Percentiles rank a stretch among this genome's conserved stretches.
These are phyloP conservation scores for Leccinum variabile DNA, from an alignment of 1,284 basidiomycete genomes.

Conservation along the genomic window DNA sequence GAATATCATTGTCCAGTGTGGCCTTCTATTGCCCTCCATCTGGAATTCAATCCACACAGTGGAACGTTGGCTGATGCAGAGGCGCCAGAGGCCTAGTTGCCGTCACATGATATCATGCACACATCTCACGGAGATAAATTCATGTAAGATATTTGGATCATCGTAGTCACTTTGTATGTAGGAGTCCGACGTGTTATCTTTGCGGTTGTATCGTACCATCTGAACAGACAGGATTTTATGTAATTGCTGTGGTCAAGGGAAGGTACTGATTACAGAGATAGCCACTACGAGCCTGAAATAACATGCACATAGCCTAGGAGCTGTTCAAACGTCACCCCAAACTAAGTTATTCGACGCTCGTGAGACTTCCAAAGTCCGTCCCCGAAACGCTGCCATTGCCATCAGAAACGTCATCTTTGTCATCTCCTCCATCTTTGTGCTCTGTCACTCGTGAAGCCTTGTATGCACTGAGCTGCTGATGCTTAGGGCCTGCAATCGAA, in stretches of 20 bases:
- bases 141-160: constrained; percentile 12
- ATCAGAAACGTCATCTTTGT: constrained; percentile 29
- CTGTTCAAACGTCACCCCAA: background rate
- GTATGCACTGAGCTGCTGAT: constrained; percentile 27
- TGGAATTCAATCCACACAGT: constrained; percentile 55
- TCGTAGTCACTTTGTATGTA: constrained; percentile 11
- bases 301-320: constrained; percentile 5
- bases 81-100: constrained; percentile 18
- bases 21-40: constrained; percentile 62
- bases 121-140: constrained; percentile 5
- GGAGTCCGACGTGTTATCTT: constrained; percentile 1
- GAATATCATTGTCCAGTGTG: constrained; percentile 48
- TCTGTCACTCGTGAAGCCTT: constrained; percentile 26
- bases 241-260: background rate
- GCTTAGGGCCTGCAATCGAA: constrained; percentile 28
- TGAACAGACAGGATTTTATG: background rate
- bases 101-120: background rate
- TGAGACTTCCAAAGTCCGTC: constrained; percentile 54
- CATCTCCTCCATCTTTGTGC: constrained; percentile 15
- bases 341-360: constrained; percentile 52
- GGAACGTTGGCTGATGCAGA: constrained; percentile 24
- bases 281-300: constrained; percentile 2
- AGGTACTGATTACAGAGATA: background rate
- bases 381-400: constrained; percentile 44
- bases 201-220: background rate